Evolutionary conservation across 257 asterid genomes (phyloP).

Genomic region (Solanum corneliomulleri): DNA sequence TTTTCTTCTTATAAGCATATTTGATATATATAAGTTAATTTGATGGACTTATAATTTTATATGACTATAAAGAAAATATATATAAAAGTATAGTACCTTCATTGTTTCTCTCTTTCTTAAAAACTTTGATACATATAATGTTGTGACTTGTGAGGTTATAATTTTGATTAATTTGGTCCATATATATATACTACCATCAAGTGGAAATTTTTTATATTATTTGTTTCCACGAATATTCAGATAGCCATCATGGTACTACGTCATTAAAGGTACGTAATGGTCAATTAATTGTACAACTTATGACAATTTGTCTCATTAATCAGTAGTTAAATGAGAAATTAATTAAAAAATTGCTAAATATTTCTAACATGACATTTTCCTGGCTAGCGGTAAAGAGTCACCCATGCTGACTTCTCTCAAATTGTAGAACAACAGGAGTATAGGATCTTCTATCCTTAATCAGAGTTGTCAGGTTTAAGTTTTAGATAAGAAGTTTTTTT

Average conservation of each 20-base stretch:
- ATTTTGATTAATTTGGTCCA: not conserved
- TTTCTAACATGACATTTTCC: not conserved
- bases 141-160: not conserved
- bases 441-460: not conserved
- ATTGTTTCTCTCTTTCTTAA: not conserved
- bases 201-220: not conserved
- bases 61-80: not conserved
- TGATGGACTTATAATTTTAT: not conserved
- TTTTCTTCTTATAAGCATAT: too few species aligned
- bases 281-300: not conserved
- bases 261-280: not conserved
- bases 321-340: not conserved
- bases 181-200: not conserved
- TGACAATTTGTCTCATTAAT: not conserved
- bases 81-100: not conserved
- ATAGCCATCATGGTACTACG: not conserved
- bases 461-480: not conserved
- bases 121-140: not conserved
- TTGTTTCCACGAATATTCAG: not conserved
- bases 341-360: not conserved
- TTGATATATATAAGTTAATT: too few species aligned
- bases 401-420: not conserved
- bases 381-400: not conserved
- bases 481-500: rapidly evolving
- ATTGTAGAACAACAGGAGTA: not conserved